These are phyloP conservation scores for Clavispora carvajalis DNA, from an alignment of 805 yeast species.

Conservation along the genomic window DNA sequence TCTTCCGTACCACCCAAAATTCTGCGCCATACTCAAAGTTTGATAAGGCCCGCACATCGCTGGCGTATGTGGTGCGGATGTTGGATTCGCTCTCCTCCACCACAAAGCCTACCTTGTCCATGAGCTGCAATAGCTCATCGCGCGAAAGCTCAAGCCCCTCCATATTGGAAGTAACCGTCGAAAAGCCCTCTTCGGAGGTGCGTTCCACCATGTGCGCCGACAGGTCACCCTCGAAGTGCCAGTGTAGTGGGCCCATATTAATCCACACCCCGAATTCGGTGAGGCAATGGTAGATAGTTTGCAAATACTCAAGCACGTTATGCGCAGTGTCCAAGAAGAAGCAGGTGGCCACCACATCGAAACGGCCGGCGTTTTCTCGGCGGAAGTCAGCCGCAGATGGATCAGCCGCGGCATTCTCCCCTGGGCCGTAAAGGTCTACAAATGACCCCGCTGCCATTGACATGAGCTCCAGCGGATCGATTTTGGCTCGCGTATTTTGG, in stretches of 20 bases:
- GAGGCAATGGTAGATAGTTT: conserved; percentile 42
- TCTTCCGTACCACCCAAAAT: conserved; percentile 47
- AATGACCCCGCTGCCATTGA: conserved; percentile 73
- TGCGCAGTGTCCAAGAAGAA: conserved; percentile 63
- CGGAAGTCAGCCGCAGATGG: conserved; percentile 40
- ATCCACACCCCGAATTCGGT: conserved; percentile 50
- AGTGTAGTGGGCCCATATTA: conserved; percentile 62
- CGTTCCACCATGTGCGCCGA: conserved; percentile 22
- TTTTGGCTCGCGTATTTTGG: no score
- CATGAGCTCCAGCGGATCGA: conserved; percentile 40
- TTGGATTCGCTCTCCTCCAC: conserved; percentile 40
- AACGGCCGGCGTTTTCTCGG: conserved; percentile 27
- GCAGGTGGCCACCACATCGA: conserved; percentile 48
- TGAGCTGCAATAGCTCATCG: conserved; percentile 48
- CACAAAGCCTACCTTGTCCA: conserved; percentile 46
- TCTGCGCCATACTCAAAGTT: conserved; percentile 57
- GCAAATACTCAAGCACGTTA: conserved; percentile 53
- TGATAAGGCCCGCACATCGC: conserved; percentile 47
- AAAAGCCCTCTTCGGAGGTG: conserved; percentile 8
- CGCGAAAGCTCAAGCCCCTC: conserved; percentile 57
- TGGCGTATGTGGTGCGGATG: conserved; percentile 48
- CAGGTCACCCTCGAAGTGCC: conserved; percentile 59
- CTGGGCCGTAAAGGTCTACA: conserved; percentile 59
- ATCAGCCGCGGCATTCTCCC: conserved; percentile 31
- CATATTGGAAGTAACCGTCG: conserved; percentile 27